These are phyloP conservation scores for Penicillium cinerascens DNA, from an alignment of 495 filamentous ascomycete genomes.

Conservation along the genomic window DNA sequence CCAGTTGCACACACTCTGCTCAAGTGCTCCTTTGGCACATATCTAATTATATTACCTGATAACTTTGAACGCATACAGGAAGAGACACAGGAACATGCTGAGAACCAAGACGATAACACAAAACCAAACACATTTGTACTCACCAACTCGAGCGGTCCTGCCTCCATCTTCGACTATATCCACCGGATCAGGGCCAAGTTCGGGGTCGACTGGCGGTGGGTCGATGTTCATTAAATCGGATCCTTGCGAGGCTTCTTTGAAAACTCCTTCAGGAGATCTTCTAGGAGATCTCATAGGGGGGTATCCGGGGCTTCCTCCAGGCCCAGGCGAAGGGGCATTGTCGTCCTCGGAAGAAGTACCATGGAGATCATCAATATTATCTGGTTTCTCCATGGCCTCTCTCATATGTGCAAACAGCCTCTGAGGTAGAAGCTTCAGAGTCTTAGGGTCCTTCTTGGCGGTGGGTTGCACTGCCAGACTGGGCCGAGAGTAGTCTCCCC, in stretches of 20 bases:
- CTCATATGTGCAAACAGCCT: not conserved
- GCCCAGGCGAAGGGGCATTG: not conserved
- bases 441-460: not conserved
- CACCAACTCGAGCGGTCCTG: slow-evolving; percentile 14
- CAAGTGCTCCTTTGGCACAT: slow-evolving; percentile 14
- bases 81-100: slow-evolving; percentile 33
- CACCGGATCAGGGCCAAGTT: not conserved
- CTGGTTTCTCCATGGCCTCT: not conserved
- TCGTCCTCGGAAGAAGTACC: not conserved
- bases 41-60: slow-evolving; percentile 24
- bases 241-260: not conserved
- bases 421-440: not conserved
- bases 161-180: not conserved
- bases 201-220: not conserved
- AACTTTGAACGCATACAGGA: slow-evolving; percentile 31
- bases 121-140: slow-evolving; percentile 33
- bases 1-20: not conserved
- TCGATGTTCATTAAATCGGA: not conserved
- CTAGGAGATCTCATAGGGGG: too few species aligned
- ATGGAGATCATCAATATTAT: not conserved
- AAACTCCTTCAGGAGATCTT: not conserved
- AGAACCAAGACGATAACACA: slow-evolving; percentile 24
- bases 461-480: not conserved
- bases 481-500: not conserved
- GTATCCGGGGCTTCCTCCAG: too few species aligned